Evolutionary conservation across 345 rosid genomes (phyloP), one percentile per base, ranked within the genome.

Genomic region (Mercurialis annua): DNA sequence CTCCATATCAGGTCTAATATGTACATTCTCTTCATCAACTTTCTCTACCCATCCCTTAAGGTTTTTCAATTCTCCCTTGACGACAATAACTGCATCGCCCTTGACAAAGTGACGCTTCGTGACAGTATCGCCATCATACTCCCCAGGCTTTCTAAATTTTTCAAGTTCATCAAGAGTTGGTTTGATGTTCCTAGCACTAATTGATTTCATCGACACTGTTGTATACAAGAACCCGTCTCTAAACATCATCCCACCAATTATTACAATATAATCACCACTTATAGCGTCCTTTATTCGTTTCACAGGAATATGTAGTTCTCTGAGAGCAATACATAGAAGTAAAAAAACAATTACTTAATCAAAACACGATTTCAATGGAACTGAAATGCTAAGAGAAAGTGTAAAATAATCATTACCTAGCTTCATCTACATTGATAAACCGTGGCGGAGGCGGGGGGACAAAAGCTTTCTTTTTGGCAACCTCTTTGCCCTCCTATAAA

Each of bases 21-120:
- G 88, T 21, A 91, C 95, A 81, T 82, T 91, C 69, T 91, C 95
- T 83, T 94, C 98, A 72, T 94, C 99, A 43, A 91, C 99, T 79
- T 94, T 94, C 87, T 94, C 98, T 62, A 91, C 96, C 98, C 98
- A 85, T 63, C 99, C 99, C 81, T 94, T 91, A 60, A 94, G 82
- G 75, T 84, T 89, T 78, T 86, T 94, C 7, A 94, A 81, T 80
- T 94, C 99, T 27, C 99, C 98, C 81, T 89, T 94, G 79, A 94
- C 72, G 71, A 94, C 76, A 70, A 94, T 91, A 71, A 94, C 97
- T 38, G 98, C 90, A 79, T 91, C 99, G 49, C 99, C 99, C 83
- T 91, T 91, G 92, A 91, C 84, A 72, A 94, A 94, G 74, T 94
- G 99, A 43, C 99, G 96, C 78, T 85, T 94, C 86, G 91, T 91